phyloP scores from a whole-genome alignment of 176 grass and related monocot genomes.

The Elymus sibiricus region DNA sequence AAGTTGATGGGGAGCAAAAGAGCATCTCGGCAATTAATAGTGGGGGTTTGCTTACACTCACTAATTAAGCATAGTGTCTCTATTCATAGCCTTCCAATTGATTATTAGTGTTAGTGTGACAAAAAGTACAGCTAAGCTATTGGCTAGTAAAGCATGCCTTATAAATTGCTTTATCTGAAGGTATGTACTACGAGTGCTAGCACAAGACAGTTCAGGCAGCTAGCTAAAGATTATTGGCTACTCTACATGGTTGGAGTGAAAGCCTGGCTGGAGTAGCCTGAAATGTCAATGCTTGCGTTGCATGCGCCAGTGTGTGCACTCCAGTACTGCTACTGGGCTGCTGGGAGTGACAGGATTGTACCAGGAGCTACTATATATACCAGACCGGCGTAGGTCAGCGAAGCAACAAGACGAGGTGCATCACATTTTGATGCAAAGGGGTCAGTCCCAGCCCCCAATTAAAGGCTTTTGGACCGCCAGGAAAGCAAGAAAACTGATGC shows the following conservation, averaged over 20 bases:
- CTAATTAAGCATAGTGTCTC: not conserved
- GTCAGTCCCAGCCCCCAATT: not conserved
- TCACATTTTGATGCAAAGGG: constrained; percentile 47
- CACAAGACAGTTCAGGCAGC: not conserved
- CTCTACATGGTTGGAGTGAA: not conserved
- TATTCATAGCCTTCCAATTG: not conserved
- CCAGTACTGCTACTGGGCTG: not conserved
- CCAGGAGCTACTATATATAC: not conserved
- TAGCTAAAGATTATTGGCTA: not conserved
- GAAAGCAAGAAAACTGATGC: constrained; percentile 34
- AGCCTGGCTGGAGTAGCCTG: not conserved
- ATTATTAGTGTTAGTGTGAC: not conserved
- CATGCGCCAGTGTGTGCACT: not conserved
- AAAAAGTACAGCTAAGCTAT: not conserved
- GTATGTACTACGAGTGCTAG: not conserved
- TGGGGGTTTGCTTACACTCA: too few relatives aligned
- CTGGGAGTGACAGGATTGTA: not conserved
- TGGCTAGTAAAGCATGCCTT: not conserved
- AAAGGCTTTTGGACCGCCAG: constrained; percentile 34
- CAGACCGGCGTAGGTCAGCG: not conserved
- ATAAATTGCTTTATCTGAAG: not conserved
- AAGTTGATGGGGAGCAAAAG: not conserved
- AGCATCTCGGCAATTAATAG: not conserved
- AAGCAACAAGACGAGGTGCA: not conserved
- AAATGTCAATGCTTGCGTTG: constrained; percentile 23